Evolutionary conservation across 129 eudicot genomes (phyloP), one percentile per base, ranked within the genome.

Genomic region (Silybum marianum): DNA sequence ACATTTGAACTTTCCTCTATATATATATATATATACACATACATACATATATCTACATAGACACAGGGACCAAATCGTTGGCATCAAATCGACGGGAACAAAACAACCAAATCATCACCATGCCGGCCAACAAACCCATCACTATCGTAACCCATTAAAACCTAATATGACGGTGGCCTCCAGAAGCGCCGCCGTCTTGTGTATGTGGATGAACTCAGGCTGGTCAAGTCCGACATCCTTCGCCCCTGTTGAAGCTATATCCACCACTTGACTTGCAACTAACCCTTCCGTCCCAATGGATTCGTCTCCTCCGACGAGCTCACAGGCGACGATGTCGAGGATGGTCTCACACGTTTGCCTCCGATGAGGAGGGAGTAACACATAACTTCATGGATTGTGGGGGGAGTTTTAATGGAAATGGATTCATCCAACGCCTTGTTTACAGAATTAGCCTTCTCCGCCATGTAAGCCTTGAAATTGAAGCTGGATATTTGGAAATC

Each of bases 261-360:
- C 97, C 38, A 90, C 97, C 24, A 92, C 97, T 77, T 92, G 97
- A 6, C 97, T 92, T 0, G 94, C 97, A 0, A 92, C 97, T 46
- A 92, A 80, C 11, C 97, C 97, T 68, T 92, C 91, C 0, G 93
- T 79, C n/a, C 97, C 97, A 3, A 90, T 80, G 21, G 86, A 48
- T 51, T 86, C 81, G 40, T 76, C 32, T 2, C 97, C 97, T 65
- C 94, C 93, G 40, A 92, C 97, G 21, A 84, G 89, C 84, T 92
- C 94, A 48, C 93, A 92, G 23, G 97, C 93, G 21, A 94, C 97
- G 66, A 92, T 78, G 68, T 92, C 89, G 22, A 92, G 85, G 72
- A 91, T 81, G 97, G 97, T 1, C 93, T 77, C 30, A 91, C 88
- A 6, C 90, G 81, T 76, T 89, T 92, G 22, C 97, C 97, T 14